A percentile compares a stretch with the other conserved stretches of the same genome.
phyloP scores from a whole-genome alignment of 2,329 filamentous ascomycete species.

The Thyridium curvatum region DNA sequence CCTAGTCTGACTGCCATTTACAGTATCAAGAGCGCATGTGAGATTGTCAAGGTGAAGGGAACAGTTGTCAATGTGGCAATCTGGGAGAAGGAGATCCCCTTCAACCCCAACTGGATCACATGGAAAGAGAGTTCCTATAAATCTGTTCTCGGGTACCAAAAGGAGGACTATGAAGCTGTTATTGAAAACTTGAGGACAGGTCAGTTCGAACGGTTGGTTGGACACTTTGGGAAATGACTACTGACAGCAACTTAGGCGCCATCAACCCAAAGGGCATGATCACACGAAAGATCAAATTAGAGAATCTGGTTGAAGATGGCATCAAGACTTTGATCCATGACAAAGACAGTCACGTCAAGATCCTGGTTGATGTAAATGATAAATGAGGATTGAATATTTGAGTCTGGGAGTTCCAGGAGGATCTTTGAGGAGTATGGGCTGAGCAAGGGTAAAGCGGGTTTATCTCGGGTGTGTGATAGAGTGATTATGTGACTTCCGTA shows the following conservation, averaged over 20 bases:
- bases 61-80: conserved; percentile 17
- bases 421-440: no score
- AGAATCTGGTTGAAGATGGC: conserved; percentile 42
- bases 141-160: conserved; percentile 11
- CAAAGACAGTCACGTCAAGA: conserved; percentile 51
- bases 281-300: conserved; percentile 42
- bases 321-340: conserved; percentile 45
- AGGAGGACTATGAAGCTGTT: conserved; percentile 15
- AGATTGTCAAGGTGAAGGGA: conserved; percentile 13
- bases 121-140: conserved; percentile 13
- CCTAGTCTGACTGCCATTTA: conserved; percentile 2
- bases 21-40: conserved; percentile 12
- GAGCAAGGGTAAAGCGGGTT: no score
- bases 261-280: conserved; percentile 46
- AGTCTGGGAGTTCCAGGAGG: no score
- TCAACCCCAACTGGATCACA: conserved; percentile 12
- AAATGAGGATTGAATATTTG: no score
- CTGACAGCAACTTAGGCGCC: conserved; percentile 2
- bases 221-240: no score
- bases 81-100: conserved; percentile 14
- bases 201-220: neutral
- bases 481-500: no score
- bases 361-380: conserved; percentile 31
- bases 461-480: no score
- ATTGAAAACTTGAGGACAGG: conserved; percentile 14